phyloP scores from a whole-genome alignment of 306 rosid species.

The Psophocarpus tetragonolobus region DNA sequence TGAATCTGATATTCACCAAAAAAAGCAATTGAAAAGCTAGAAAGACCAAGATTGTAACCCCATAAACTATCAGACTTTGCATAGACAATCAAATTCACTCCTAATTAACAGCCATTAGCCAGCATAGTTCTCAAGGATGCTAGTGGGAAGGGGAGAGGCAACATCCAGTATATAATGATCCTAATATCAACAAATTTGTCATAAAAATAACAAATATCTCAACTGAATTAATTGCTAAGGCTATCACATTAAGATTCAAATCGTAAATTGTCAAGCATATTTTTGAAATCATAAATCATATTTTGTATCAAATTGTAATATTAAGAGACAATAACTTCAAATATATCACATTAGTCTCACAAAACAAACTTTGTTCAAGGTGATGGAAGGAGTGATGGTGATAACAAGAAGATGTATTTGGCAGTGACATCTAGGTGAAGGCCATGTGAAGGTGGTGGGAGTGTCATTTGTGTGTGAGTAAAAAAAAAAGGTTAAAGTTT shows the following conservation, averaged over 20 bases:
- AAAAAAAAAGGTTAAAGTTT: too few relatives aligned
- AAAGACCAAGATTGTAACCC: not conserved
- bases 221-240: constrained; percentile 4
- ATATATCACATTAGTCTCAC: not conserved
- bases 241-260: not conserved
- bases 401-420: too few relatives aligned
- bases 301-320: not conserved
- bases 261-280: not conserved
- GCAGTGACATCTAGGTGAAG: too few relatives aligned
- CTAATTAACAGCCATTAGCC: constrained; percentile 6
- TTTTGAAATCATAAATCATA: not conserved
- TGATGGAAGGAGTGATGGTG: too few relatives aligned
- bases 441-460: too few relatives aligned
- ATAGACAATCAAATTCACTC: not conserved
- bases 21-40: constrained; percentile 23
- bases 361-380: not conserved
- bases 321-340: not conserved
- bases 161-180: not conserved
- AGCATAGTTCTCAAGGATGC: not conserved
- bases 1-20: constrained; percentile 17
- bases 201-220: constrained; percentile 18
- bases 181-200: constrained; percentile 7
- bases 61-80: not conserved
- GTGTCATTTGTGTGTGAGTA: too few relatives aligned
- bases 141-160: not conserved